A percentile compares a stretch with the other conserved stretches of the same genome.
Evolutionary conservation across 2,329 filamentous ascomycete genomes (phyloP).

Genomic region (Alternaria triticina): DNA sequence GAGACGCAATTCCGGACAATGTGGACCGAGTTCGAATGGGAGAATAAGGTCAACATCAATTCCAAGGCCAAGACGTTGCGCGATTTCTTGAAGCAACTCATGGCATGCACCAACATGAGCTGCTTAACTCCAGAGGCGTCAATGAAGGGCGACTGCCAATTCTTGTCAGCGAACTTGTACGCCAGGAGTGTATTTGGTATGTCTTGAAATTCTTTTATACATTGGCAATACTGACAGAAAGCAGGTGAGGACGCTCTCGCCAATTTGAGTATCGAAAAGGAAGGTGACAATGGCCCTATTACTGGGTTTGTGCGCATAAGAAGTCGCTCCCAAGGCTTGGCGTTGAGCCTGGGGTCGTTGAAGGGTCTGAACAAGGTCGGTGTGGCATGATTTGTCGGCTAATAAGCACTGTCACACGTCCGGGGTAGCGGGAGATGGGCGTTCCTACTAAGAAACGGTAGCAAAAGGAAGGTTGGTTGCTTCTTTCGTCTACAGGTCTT

Average conservation of each 20-base stretch:
- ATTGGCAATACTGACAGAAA: conserved; percentile 11
- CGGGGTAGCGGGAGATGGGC: background rate
- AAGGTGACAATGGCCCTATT: conserved; percentile 91
- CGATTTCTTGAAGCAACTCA: conserved; percentile 90
- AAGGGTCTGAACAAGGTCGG: conserved; percentile 78
- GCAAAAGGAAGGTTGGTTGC: conserved; percentile 11
- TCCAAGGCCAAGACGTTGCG: conserved; percentile 91
- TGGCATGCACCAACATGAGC: conserved; percentile 99
- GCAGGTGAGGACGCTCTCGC: conserved; percentile 96
- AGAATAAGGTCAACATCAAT: conserved; percentile 99
- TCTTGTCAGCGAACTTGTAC: conserved; percentile 95
- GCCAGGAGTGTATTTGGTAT: conserved; percentile 97
- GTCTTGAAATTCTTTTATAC: conserved; percentile 49
- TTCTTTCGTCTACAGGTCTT: background rate
- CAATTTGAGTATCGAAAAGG: conserved; percentile 97
- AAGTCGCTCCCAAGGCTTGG: conserved; percentile 93
- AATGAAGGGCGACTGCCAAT: conserved; percentile 96
- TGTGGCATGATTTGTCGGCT: conserved; percentile 24
- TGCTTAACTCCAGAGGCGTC: conserved; percentile 96
- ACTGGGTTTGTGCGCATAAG: conserved; percentile 98
- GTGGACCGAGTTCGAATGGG: conserved; percentile 99
- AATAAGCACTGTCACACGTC: background rate
- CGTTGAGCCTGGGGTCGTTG: conserved; percentile 88
- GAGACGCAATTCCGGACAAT: conserved; percentile 99
- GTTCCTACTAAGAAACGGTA: background rate